Evolutionary conservation across 1,284 basidiomycete species (phyloP), one percentile per base, ranked within the genome.

Genomic region (Coniferiporia sulphurascens): DNA sequence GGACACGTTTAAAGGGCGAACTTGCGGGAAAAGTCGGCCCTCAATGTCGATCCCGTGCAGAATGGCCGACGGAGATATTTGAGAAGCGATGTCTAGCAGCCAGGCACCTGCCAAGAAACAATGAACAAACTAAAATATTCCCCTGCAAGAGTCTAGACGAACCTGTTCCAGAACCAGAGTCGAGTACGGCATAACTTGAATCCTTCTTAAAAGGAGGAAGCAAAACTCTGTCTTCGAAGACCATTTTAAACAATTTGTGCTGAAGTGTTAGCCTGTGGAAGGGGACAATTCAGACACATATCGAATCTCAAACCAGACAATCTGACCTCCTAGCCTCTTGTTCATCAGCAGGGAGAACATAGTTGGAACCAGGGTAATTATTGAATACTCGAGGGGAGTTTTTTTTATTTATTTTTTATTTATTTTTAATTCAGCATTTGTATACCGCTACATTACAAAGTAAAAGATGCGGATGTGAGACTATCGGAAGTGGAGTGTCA

Each of bases 31-130:
- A 35, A 64, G 55, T 43, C 56, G 54, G 13, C 54, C 36, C 34
- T 59, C 53, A 17, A 67, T 60, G 55, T 66, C 65, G 15, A 65
- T 45, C 19, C 64, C 66, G 54, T 61, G 56, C 35, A 65, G 44
- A 44, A 55, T 52, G 15, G 64, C 59, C 7, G 60, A 58, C 1
- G 62, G 45, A 19, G 60, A 58, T 13, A 60, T 7, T 5, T 46
- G 21, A 10, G 52, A 32, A 15, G 57, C 55, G 3, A 61, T 22
- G 19, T 59, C 51, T 10, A 60, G 55, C 7, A 56, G n/a, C 64
- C 60, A 65, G n/a, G 52, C 48, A n/a, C 21, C 48, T 49, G 22
- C 9, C 8, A 49, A 46, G 17, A 9, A 46, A n/a, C 2, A 21
- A 9, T 9, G 44, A 17, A 2, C 19, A 19, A 46, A 21, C 2